Base-by-base conservation (phyloP, 352 stramenopile species). In the Globisporangium acanthophoron region DNA sequence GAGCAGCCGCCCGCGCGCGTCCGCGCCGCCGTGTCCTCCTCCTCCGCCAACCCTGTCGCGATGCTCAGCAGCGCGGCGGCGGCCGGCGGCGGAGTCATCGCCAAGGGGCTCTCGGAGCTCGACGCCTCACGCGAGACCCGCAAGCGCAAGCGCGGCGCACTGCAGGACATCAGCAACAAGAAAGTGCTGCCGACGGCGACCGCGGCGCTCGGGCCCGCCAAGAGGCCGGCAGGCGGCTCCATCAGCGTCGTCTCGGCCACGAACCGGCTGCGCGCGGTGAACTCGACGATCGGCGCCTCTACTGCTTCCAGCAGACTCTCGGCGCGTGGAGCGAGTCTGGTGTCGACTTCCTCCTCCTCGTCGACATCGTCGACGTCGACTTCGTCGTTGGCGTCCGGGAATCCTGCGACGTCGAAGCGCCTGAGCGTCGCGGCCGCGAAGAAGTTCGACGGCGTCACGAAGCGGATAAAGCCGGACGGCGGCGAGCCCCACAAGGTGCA, bases 101-200 rank as follows among this genome's bases (percentile, higher is more conserved):
- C 52, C 15, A 65, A 65, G 39, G 52, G 52, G 46, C 52, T 60
- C 46, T 56, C 52, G n/a, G 48, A 29, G 53, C 18, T 65, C 41
- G 59, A 65, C 27, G 59, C 54, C 3, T 47, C 52, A 46, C 52
- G 52, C 61, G 68, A 81, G 54, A 61, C 69, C 27, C 80, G 78
- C 66, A 93, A 91, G 68, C 72, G 84, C 50, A 90, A 91, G 71
- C 79, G 84, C 33, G 84, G 78, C 33, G 74, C 84, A 11, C 66
- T 93, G 39, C 78, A 90, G 65, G 81, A 93, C 58, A 93, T 93
- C 65, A 91, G 80, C 62, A 93, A 93, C 52, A 82, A 81, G 65
- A 80, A 74, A 49, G 53, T 15, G 33, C 63, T n/a, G 27, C 59
- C 41, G n/a, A 9, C 49, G 24, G 55, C 40, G 18, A 37, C 58